Evolutionary conservation across 2,329 filamentous ascomycete species (phyloP).

Genomic region (Penicillium verrucosum): DNA sequence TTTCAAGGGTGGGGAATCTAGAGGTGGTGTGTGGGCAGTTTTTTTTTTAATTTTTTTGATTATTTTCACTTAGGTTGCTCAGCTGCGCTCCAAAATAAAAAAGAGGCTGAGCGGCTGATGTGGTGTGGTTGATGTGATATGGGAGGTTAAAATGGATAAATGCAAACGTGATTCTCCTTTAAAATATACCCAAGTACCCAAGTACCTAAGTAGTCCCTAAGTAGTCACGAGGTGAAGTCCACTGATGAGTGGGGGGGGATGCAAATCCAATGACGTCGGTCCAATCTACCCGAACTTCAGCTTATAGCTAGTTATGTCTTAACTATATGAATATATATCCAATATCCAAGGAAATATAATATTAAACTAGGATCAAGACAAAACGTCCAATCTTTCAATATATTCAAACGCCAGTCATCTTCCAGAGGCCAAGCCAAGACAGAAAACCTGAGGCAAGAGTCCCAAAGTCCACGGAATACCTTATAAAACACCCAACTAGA

Average conservation of each 20-base stretch:
- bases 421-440: constrained; percentile 4
- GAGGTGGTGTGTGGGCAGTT: constrained; percentile 2
- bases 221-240: no score
- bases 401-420: constrained; percentile 17
- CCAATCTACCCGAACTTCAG: constrained; percentile 8
- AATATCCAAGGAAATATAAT: background rate
- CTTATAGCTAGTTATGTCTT: background rate
- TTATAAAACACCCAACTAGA: constrained; percentile 25
- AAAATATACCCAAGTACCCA: no score
- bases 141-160: no score
- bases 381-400: constrained; percentile 14
- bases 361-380: background rate
- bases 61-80: background rate
- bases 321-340: no score
- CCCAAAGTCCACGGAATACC: constrained; percentile 18
- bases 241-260: constrained; percentile 12
- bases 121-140: no score
- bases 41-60: background rate
- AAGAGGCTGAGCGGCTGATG: constrained; percentile 4
- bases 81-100: constrained; percentile 3
- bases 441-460: constrained; percentile 4
- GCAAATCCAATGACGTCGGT: constrained; percentile 26
- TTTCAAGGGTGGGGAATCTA: constrained; percentile 1
- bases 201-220: no score
- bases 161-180: no score